Evolutionary conservation across 441 rosid species (phyloP), one percentile per base, ranked within the genome.

Genomic region (Erodium trifolium): DNA sequence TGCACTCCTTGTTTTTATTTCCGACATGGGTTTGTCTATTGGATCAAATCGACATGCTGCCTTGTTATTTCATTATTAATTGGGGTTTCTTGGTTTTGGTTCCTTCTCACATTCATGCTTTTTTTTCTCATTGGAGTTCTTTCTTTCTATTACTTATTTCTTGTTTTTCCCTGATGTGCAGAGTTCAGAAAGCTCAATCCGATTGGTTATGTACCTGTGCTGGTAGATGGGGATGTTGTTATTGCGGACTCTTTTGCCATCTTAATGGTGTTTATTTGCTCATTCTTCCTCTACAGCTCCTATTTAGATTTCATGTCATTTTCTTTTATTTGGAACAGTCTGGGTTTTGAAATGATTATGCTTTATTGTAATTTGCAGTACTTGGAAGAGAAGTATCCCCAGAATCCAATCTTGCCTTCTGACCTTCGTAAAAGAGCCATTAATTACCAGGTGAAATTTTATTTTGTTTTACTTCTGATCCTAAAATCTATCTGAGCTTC

Each of bases 361-460:
- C 43, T 29, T n/a, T 5, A 2, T 11, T 63, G 2, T 29, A 55
- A 65, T 65, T 18, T 57, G 55, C 72, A 93, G 94, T 89, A 91
- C 82, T 72, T 93, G 72, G 98, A 93, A 70, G 96, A 86, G 73
- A 91, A 85, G 78, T 88, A 86, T 75, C 97, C 96, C 68, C 84
- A 86, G 64, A 80, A 77, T 71, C 88, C 94, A 34, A 41, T 93
- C 17, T 75, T 89, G 75, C 97, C 96, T 35, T 70, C 68, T 57
- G 91, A 88, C 80, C 76, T 87, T 73, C 80, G 65, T 55, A 86
- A 80, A 62, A 84, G 76, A 37, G 94, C 91, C 65, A 65, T 92
- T 35, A 87, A 87, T 77, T 83, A 78, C 77, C 91, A 93, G 88
- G 96, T 90, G 62, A 65, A 70, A 47, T 49, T 35, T 53, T 53